These are phyloP conservation scores for Leishmania tarentolae DNA, from an alignment of 208 protist genomes.

Conservation along the genomic window DNA sequence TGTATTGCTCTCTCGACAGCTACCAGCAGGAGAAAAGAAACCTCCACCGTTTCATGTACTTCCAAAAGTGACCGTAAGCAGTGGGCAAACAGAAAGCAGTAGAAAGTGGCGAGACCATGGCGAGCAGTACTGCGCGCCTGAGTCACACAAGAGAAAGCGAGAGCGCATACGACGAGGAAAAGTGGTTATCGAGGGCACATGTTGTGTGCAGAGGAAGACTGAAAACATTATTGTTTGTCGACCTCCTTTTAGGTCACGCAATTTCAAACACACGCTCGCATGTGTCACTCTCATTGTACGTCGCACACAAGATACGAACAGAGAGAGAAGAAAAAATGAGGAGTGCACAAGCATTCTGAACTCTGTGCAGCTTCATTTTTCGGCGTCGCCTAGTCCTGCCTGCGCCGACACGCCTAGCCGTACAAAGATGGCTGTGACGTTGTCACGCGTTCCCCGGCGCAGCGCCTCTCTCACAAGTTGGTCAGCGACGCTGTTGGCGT, in stretches of 20 bases:
- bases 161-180: background rate
- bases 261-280: background rate
- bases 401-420: slow-evolving; percentile 11
- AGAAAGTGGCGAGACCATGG: background rate
- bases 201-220: background rate
- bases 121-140: background rate
- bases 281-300: background rate
- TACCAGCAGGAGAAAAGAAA: background rate
- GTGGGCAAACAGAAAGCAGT: background rate
- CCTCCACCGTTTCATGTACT: background rate
- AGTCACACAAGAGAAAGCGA: slow-evolving; percentile 1
- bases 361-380: background rate
- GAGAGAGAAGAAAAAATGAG: background rate
- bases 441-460: slow-evolving; percentile 70
- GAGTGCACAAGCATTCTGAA: background rate
- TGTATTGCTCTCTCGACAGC: background rate
- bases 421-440: slow-evolving; percentile 83
- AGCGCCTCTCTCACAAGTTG: slow-evolving; percentile 71
- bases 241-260: background rate
- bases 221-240: too few species aligned
- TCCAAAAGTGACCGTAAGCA: background rate
- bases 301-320: too few species aligned
- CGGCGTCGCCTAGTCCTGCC: background rate
- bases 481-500: slow-evolving; percentile 56
- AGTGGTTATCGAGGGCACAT: background rate